Evolutionary conservation across 2,329 filamentous ascomycete genomes (phyloP).

Genomic region (Xenoacremonium recifei): DNA sequence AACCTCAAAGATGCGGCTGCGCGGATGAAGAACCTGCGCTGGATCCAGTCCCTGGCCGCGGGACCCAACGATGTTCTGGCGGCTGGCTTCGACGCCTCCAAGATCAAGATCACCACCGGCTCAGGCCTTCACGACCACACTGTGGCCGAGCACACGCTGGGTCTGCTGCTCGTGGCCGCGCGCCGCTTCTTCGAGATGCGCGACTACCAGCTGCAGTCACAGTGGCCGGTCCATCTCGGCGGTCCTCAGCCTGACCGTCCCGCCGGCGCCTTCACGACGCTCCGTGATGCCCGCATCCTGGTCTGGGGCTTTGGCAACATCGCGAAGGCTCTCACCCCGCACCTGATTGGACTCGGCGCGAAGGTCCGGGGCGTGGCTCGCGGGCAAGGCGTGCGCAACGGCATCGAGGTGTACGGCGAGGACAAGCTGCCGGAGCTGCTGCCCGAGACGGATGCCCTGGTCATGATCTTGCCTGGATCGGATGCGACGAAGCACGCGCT

Average conservation of each 20-base stretch:
- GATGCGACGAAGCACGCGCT: constrained; percentile 55
- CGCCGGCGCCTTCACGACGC: constrained; percentile 54
- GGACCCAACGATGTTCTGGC: constrained; percentile 64
- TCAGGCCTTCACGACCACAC: constrained; percentile 63
- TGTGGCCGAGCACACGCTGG: constrained; percentile 64
- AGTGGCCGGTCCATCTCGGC: constrained; percentile 62
- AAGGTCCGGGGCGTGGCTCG: constrained; percentile 59
- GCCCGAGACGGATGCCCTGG: constrained; percentile 59
- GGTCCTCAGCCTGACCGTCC: constrained; percentile 60
- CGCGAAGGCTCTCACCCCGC: constrained; percentile 57
- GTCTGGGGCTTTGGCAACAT: constrained; percentile 69
- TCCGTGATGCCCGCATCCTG: constrained; percentile 56
- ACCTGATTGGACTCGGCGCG: constrained; percentile 54
- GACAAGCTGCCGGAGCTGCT: constrained; percentile 53
- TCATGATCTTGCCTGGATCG: constrained; percentile 64
- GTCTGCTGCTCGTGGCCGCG: constrained; percentile 53
- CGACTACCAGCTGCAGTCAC: constrained; percentile 54
- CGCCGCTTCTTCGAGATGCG: constrained; percentile 62
- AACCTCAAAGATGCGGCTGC: constrained; percentile 59
- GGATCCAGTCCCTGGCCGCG: constrained; percentile 66
- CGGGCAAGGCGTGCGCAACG: constrained; percentile 53
- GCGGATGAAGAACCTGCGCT: constrained; percentile 56
- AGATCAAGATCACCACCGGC: constrained; percentile 56
- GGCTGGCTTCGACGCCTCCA: constrained; percentile 56
- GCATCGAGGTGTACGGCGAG: constrained; percentile 56